Evolutionary conservation across 2,329 filamentous ascomycete species (phyloP).

Genomic region (Dryadomyces quercus-mongolicae): DNA sequence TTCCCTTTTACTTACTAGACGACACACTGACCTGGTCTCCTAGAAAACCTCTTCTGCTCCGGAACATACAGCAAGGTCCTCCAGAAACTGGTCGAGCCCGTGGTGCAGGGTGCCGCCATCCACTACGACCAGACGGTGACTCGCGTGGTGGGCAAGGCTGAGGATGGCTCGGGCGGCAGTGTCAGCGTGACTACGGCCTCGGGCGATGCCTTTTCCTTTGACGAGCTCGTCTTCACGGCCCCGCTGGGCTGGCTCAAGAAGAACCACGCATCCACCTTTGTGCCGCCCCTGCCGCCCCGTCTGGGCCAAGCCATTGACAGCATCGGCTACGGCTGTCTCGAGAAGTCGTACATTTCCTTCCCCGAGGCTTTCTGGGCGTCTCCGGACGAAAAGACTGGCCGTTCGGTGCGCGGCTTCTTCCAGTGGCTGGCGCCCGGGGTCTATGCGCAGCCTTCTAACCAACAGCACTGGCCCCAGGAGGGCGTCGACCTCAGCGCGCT

Average conservation of each 20-base stretch:
- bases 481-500: slow-evolving; percentile 65
- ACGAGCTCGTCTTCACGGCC: slow-evolving; percentile 55
- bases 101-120: slow-evolving; percentile 40
- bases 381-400: slow-evolving; percentile 21
- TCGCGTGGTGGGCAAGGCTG: slow-evolving; percentile 24
- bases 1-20: neutral
- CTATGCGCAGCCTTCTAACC: slow-evolving; percentile 52
- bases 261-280: slow-evolving; percentile 42
- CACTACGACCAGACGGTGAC: slow-evolving; percentile 35
- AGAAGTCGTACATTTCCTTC: slow-evolving; percentile 57
- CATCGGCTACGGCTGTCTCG: slow-evolving; percentile 58
- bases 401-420: slow-evolving; percentile 51
- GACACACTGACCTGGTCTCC: slow-evolving; percentile 4
- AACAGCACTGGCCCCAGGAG: slow-evolving; percentile 60
- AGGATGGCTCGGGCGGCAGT: slow-evolving; percentile 11
- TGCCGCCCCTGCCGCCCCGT: slow-evolving; percentile 44
- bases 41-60: slow-evolving; percentile 48
- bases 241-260: slow-evolving; percentile 59
- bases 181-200: slow-evolving; percentile 33
- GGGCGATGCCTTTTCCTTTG: slow-evolving; percentile 39
- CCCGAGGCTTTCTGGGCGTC: slow-evolving; percentile 61
- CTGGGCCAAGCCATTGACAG: slow-evolving; percentile 49
- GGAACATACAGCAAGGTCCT: slow-evolving; percentile 48
- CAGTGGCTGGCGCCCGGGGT: slow-evolving; percentile 57
- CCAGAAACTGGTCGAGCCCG: slow-evolving; percentile 45